Evolutionary conservation across 192 early-diverging fungal species (phyloP), one percentile per base, ranked within the genome.

Genomic region (Dimargaris cristalligena): DNA sequence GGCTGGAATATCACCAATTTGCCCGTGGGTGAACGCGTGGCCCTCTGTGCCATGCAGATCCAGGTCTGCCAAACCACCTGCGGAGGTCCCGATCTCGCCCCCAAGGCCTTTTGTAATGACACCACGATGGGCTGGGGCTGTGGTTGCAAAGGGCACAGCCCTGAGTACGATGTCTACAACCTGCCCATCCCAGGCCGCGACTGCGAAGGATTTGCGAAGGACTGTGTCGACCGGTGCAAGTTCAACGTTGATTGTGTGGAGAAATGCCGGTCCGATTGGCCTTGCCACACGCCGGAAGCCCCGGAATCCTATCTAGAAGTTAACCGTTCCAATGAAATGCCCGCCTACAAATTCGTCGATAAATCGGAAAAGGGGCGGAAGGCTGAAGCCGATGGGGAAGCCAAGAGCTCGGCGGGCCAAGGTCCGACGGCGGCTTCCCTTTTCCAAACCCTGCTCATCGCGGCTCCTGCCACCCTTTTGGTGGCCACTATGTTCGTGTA

Each of bases 71-170:
- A 70, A 56, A 69, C 67, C 67, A 67, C 66, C 70, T 75, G 73
- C 44, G 73, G 73, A 29, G 69, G 70, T 3, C 63, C 69, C 30
- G 34, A 67, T 23, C 59, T 65, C 51, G 67, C 73, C 1, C 63
- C 63, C 23, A 71, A 72, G 76, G 67, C 69, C 23, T 78, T 78
- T 59, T 78, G 76, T 44, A 78, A 78, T 65, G 1, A 59, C 4
- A 65, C 60, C n/a, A 78, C 76, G 22, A 63, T 78, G 66, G 76
- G 68, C 31, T 78, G 76, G 76, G 73, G 73, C 34, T 78, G 76
- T 26, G 74, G 71, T 2, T 78, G 76, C 62, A 44, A 54, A 60
- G 56, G 57, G 26, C 66, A 71, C 55, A 64, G 65, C 2, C 74
- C 74, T 23, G 63, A 73, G 46, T 73, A 71, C 60, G 60, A 67